Conservation (phyloP, 768 basidiomycete species). For the Phallus indusiatus region DNA sequence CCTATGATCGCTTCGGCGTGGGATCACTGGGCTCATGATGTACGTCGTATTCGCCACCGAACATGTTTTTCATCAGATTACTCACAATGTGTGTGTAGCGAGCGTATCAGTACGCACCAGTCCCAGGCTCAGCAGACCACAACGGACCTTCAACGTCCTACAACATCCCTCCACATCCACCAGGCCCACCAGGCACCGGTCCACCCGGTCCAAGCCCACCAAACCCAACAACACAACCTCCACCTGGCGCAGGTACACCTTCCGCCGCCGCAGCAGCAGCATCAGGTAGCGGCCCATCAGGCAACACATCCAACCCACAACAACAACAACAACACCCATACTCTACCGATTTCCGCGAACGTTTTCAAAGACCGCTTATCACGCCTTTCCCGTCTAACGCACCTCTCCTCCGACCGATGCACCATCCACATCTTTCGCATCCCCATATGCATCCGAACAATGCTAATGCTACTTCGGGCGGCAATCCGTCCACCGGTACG, state of each 20-base stretch:
- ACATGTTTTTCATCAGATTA: neutral
- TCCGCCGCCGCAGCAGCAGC: too few relatives aligned
- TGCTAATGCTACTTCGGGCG: too few relatives aligned
- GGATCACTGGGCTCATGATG: constrained; percentile 81
- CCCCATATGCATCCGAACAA: neutral
- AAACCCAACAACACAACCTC: too few relatives aligned
- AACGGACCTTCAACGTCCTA: constrained; percentile 4
- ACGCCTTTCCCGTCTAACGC: constrained; percentile 43
- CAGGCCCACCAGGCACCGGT: neutral
- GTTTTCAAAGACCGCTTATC: constrained; percentile 52
- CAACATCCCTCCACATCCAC: constrained; percentile 5
- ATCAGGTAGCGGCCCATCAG: too few relatives aligned
- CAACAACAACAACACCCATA: constrained; percentile 2
- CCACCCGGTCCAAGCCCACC: neutral
- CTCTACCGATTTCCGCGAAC: constrained; percentile 51
- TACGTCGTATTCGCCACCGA: constrained; percentile 23
- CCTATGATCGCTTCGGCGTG: constrained; percentile 77
- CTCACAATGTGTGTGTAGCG: neutral
- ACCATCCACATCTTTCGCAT: neutral
- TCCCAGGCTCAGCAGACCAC: neutral
- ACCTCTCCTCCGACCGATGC: constrained; percentile 2
- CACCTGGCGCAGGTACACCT: too few relatives aligned
- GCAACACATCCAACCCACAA: too few relatives aligned
- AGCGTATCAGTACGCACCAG: constrained; percentile 2
- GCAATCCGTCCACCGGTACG: neutral